Base-by-base conservation (phyloP, 768 basidiomycete species). In the Collybia nuda region DNA sequence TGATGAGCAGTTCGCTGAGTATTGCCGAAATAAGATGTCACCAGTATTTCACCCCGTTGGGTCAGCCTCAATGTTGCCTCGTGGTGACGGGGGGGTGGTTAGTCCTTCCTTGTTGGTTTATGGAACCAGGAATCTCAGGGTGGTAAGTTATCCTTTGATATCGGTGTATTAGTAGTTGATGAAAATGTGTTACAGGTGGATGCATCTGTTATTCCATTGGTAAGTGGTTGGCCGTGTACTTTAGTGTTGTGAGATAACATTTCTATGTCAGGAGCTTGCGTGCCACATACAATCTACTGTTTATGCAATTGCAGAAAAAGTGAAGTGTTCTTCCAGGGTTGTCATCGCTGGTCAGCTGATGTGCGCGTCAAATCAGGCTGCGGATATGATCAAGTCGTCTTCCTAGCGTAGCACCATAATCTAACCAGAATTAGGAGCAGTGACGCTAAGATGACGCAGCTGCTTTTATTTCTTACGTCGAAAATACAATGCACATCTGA, bases 101-200 rank as follows among this genome's bases (percentile, higher is more conserved):
- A 60, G 64, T 47, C 35, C 54, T 3, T 44, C 50, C 11, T 48
- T 69, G 38, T 47, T 35, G 17, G 67, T 69, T n/a, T 68, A 67
- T 50, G 67, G 67, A n/a, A 64, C 64, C 4, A 45, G 35, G 28
- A 69, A 69, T 45, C 44, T 69, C n/a, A 53, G 66, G 11, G 64
- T 70, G 22, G 62, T 60, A 23, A 54, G 65, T 59, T 11, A n/a
- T 40, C 12, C 18, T 50, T 29, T 18, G 29, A 19, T n/a, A 23
- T 7, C 7, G 24, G 7, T 17, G 8, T 48, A 6, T 35, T n/a
- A 7, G 26, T 32, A 32, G 32, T 32, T 32, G 32, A 32, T 32
- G 32, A 14, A 9, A 2, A 14, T 26, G 7, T 7, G 5, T 17
- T 37, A 6, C 28, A 52, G 51, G 51, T 41, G 4, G 51, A 52